These are phyloP conservation scores for Boletellus deceptivus DNA, from an alignment of 1,284 basidiomycete genomes.

Conservation along the genomic window DNA sequence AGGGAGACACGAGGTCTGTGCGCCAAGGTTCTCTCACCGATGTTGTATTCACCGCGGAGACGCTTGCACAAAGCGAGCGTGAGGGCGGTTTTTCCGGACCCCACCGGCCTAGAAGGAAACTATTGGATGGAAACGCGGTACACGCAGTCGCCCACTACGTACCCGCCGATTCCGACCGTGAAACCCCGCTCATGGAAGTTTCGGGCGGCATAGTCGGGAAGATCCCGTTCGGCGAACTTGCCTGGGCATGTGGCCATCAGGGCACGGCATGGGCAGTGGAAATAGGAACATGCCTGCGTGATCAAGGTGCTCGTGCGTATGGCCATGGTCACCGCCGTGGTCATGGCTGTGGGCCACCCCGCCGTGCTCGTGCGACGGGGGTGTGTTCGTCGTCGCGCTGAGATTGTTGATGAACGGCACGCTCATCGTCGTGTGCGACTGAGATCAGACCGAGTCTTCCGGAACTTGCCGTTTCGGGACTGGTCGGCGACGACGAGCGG, in stretches of 20 bases:
- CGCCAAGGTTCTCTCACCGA: constrained; percentile 53
- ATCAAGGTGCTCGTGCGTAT: constrained; percentile 89
- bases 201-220: constrained; percentile 83
- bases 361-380: constrained; percentile 38
- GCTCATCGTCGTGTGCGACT: constrained; percentile 42
- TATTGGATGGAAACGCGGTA: constrained; percentile 1
- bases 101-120: constrained; percentile 70
- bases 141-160: constrained; percentile 24
- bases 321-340: constrained; percentile 72
- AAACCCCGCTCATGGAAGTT: constrained; percentile 95
- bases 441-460: constrained; percentile 7
- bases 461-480: constrained; percentile 17
- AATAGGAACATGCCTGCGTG: constrained; percentile 62
- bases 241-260: constrained; percentile 47
- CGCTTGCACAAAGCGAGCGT: constrained; percentile 89
- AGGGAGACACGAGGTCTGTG: constrained; percentile 5
- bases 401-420: constrained; percentile 75
- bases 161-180: constrained; percentile 97
- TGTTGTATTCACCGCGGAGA: constrained; percentile 84
- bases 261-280: neutral
- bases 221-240: constrained; percentile 88
- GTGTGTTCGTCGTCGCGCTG: constrained; percentile 32
- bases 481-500: neutral
- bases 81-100: constrained; percentile 96
- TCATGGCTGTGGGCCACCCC: constrained; percentile 35